Conservation (phyloP, 805 yeast genomes). For the Jamesozyma rosinii region DNA sequence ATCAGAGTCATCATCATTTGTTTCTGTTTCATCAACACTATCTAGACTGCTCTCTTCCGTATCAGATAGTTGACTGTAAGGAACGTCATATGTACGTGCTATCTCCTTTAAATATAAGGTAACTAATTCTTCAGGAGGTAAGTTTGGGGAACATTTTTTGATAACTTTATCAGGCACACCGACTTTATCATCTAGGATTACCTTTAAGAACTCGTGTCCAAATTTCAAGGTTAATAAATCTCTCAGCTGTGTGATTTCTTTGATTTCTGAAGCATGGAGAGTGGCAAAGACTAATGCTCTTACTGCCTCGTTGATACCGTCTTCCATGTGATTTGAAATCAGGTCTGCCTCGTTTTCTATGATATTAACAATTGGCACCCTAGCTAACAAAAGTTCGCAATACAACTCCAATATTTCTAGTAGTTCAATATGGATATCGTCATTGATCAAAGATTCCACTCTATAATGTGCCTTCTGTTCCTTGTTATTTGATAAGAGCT, state of each 20-base stretch:
- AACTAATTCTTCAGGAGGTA: conserved; percentile 61
- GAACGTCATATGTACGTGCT: conserved; percentile 68
- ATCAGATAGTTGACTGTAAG: conserved; percentile 47
- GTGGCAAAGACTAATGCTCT: conserved; percentile 60
- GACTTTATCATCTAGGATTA: conserved; percentile 20
- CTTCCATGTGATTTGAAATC: conserved; percentile 25
- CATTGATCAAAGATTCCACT: conserved; percentile 75
- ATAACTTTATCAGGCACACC: conserved; percentile 62
- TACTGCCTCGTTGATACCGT: conserved; percentile 65
- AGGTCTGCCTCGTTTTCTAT: conserved; percentile 29
- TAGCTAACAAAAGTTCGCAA: conserved; percentile 70
- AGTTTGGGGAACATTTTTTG: conserved; percentile 51
- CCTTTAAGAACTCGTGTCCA: conserved; percentile 57
- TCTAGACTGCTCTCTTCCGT: conserved; percentile 13
- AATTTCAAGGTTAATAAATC: conserved; percentile 55
- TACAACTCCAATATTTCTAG: conserved; percentile 72
- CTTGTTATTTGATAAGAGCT: conserved; percentile 56
- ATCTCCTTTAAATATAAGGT: conserved; percentile 66
- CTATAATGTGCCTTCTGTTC: conserved; percentile 76
- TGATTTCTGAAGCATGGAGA: conserved; percentile 57
- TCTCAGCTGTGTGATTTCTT: conserved; percentile 52
- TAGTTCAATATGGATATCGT: conserved; percentile 71
- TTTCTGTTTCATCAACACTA: conserved; percentile 2
- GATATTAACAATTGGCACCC: conserved; percentile 53
- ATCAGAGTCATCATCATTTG: not conserved